Percentiles rank a stretch among this genome's conserved stretches.
phyloP scores from a whole-genome alignment of 176 grass and related monocot genomes.

The Ananas comosus region DNA sequence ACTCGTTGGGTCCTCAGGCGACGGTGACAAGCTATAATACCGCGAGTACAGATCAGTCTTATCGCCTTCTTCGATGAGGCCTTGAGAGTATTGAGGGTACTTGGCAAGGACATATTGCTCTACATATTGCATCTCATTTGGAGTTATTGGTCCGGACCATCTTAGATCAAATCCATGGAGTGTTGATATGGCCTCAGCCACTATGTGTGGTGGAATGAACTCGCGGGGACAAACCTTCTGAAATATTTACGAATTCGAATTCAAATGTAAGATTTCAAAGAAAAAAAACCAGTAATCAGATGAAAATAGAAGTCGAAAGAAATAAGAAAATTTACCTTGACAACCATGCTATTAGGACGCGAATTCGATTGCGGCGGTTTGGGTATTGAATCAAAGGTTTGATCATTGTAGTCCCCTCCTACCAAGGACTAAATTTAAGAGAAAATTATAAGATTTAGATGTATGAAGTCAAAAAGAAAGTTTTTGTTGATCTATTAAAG shows the following conservation, averaged over 20 bases:
- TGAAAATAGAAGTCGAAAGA: not conserved
- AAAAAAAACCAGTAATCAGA: not conserved
- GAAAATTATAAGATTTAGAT: not conserved
- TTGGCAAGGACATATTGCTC: slow-evolving; percentile 59
- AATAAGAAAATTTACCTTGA: slow-evolving; percentile 31
- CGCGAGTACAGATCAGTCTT: slow-evolving; percentile 44
- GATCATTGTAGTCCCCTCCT: slow-evolving; percentile 27
- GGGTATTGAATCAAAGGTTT: slow-evolving; percentile 8
- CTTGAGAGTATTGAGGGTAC: slow-evolving; percentile 72
- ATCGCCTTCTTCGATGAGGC: slow-evolving; percentile 50
- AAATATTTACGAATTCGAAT: not conserved
- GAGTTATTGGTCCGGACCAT: slow-evolving; percentile 71
- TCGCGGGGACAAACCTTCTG: slow-evolving; percentile 67
- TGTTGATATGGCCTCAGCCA: slow-evolving; percentile 65
- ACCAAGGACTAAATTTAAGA: not conserved
- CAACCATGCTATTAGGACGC: slow-evolving; percentile 68
- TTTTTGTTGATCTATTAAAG: not conserved
- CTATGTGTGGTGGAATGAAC: slow-evolving; percentile 60
- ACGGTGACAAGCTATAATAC: slow-evolving; percentile 16
- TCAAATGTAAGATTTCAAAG: not conserved
- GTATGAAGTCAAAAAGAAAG: not conserved
- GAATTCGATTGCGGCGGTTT: slow-evolving; percentile 15
- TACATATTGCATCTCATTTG: slow-evolving; percentile 48
- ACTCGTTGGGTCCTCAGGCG: slow-evolving; percentile 1
- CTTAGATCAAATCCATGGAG: slow-evolving; percentile 52